Conservation (phyloP, 768 basidiomycete genomes). For the Leccinum rimulosum region DNA sequence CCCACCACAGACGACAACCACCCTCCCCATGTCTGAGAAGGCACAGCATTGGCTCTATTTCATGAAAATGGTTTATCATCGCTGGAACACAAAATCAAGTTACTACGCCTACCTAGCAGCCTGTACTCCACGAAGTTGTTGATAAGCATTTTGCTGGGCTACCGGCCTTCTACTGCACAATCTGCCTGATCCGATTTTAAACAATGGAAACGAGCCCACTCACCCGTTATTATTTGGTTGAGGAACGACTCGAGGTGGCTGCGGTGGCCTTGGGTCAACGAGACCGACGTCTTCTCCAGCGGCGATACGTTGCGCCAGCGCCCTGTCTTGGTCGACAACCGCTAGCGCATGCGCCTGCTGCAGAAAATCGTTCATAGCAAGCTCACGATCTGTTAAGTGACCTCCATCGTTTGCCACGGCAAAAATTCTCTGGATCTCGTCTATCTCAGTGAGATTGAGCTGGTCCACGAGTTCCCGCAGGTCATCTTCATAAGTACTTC, state of each 20-base stretch:
- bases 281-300: constrained; percentile 5
- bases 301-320: constrained; percentile 21
- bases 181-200: constrained; percentile 1
- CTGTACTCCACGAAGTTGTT: background rate
- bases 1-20: constrained; percentile 20
- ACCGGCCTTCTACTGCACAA: constrained; percentile 3
- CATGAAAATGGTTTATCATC: background rate
- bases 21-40: constrained; percentile 15
- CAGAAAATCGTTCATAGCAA: constrained; percentile 25
- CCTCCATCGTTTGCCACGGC: constrained; percentile 3
- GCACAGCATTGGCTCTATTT: background rate
- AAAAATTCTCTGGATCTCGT: constrained; percentile 17
- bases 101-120: constrained; percentile 10
- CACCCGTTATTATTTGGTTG: background rate
- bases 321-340: constrained; percentile 19
- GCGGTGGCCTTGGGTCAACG: background rate
- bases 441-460: constrained; percentile 18
- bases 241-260: background rate
- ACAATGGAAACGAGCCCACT: background rate
- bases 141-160: background rate
- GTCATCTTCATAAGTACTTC: constrained; percentile 28
- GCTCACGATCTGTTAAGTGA: constrained; percentile 21
- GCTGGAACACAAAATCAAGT: background rate
- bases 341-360: constrained; percentile 22
- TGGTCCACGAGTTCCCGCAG: constrained; percentile 19